Percentiles rank a stretch among this genome's conserved stretches.
These are phyloP conservation scores for Arachnopeziza araneosa DNA, from an alignment of 2,329 filamentous ascomycete genomes.

Conservation along the genomic window DNA sequence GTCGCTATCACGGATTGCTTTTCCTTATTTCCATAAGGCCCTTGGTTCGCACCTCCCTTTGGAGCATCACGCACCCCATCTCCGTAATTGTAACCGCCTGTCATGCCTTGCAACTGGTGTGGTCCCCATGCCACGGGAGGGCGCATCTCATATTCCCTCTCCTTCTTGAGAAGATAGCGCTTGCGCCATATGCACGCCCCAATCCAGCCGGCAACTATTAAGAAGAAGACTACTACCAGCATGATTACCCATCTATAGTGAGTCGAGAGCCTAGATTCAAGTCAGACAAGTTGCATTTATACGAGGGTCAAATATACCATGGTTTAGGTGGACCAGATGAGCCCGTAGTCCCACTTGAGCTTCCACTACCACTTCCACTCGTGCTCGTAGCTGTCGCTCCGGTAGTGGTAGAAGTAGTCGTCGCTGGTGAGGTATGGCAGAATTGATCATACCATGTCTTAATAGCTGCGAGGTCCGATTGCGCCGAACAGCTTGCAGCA, in stretches of 20 bases:
- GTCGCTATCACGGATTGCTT: background rate
- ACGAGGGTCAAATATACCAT: background rate
- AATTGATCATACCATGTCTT: slow-evolving; percentile 65
- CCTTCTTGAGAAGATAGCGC: slow-evolving; percentile 66
- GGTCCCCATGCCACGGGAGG: slow-evolving; percentile 33
- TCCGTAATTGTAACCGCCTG: slow-evolving; percentile 17
- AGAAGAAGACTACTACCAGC: slow-evolving; percentile 67
- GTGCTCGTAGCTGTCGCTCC: slow-evolving; percentile 26
- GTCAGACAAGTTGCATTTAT: background rate
- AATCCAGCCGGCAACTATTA: slow-evolving; percentile 61
- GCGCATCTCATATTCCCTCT: slow-evolving; percentile 39
- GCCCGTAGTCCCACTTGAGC: slow-evolving; percentile 5
- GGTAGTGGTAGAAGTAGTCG: slow-evolving; percentile 12
- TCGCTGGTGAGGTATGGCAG: slow-evolving; percentile 42
- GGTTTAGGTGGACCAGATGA: background rate
- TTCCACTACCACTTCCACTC: slow-evolving; percentile 6
- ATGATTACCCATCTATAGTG: slow-evolving; percentile 82
- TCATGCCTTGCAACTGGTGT: slow-evolving; percentile 31
- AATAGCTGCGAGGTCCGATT: slow-evolving; percentile 47
- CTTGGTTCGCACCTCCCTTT: background rate
- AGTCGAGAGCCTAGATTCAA: slow-evolving; percentile 50
- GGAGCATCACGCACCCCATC: background rate
- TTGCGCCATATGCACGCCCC: slow-evolving; percentile 66
- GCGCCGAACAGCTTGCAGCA: slow-evolving; percentile 44
- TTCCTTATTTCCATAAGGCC: background rate